Conservation (phyloP, 2,329 filamentous ascomycete species). For the Fusarium pininemorale region DNA sequence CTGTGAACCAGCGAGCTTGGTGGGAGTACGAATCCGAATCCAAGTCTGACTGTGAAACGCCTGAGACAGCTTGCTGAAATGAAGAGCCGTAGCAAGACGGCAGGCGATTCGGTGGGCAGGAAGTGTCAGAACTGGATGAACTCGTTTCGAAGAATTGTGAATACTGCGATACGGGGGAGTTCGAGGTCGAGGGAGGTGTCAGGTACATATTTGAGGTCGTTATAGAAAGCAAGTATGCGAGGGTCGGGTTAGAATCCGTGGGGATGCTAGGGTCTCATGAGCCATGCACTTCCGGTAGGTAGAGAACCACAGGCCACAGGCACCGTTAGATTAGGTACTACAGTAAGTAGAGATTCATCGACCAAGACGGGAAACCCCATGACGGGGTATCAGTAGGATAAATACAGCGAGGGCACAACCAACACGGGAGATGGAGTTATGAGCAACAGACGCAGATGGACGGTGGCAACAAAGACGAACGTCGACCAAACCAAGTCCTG, state of each 20-base stretch:
- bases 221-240: slow-evolving; percentile 33
- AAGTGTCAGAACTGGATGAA: slow-evolving; percentile 46
- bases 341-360: slow-evolving; percentile 37
- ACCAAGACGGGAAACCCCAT: slow-evolving; percentile 30
- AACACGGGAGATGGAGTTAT: slow-evolving; percentile 25
- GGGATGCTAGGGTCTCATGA: slow-evolving; percentile 39
- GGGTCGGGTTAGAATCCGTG: slow-evolving; percentile 40
- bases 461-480: slow-evolving; percentile 36
- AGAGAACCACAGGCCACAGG: slow-evolving; percentile 21
- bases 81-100: slow-evolving; percentile 58
- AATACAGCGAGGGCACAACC: slow-evolving; percentile 31
- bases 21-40: slow-evolving; percentile 51
- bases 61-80: slow-evolving; percentile 51
- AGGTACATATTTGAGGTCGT: slow-evolving; percentile 56
- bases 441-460: slow-evolving; percentile 28
- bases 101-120: slow-evolving; percentile 46
- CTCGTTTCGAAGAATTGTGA: slow-evolving; percentile 36
- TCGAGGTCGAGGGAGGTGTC: slow-evolving; percentile 58
- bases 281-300: slow-evolving; percentile 34
- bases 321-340: slow-evolving; percentile 27
- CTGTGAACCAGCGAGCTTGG: slow-evolving; percentile 47
- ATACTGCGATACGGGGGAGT: slow-evolving; percentile 51
- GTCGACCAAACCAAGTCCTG: slow-evolving; percentile 23
- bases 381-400: slow-evolving; percentile 34
- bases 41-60: slow-evolving; percentile 55